These are phyloP conservation scores for Pyrenophora graminea DNA, from an alignment of 2,329 filamentous ascomycete genomes.

Conservation along the genomic window DNA sequence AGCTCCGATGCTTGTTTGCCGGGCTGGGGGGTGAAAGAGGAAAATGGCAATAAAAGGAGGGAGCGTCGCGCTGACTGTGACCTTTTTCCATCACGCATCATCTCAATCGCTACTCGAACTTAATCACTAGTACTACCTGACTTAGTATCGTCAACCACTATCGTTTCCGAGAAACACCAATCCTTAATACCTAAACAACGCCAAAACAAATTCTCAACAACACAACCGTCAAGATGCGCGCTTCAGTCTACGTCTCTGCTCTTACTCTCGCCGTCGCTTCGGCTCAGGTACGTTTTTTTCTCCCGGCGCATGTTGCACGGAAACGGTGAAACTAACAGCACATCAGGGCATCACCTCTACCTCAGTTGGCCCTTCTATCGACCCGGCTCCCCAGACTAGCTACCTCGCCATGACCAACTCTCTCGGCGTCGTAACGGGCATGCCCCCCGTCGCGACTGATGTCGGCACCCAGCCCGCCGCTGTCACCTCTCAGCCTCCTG, in stretches of 20 bases:
- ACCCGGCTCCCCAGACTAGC: constrained; percentile 36
- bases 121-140: constrained; percentile 15
- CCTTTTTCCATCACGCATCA: constrained; percentile 4
- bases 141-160: constrained; percentile 14
- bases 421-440: constrained; percentile 41
- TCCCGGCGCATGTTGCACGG: constrained; percentile 10
- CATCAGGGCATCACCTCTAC: constrained; percentile 8
- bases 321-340: background rate
- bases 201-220: constrained; percentile 12
- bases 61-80: constrained; percentile 11
- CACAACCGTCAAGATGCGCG: constrained; percentile 34
- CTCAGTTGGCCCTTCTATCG: constrained; percentile 14
- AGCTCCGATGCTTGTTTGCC: constrained; percentile 20
- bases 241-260: constrained; percentile 37
- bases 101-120: constrained; percentile 8
- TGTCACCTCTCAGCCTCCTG: constrained; percentile 28
- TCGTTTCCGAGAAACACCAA: constrained; percentile 14
- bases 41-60: constrained; percentile 23
- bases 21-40: constrained; percentile 12
- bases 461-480: constrained; percentile 32
- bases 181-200: constrained; percentile 10
- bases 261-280: constrained; percentile 36
- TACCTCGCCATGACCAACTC: constrained; percentile 41
- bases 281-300: constrained; percentile 31
- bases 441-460: constrained; percentile 27